A percentile compares a stretch with the other conserved stretches of the same genome.
phyloP scores from a whole-genome alignment of 495 filamentous ascomycete genomes.

The Annulohypoxylon stygium region DNA sequence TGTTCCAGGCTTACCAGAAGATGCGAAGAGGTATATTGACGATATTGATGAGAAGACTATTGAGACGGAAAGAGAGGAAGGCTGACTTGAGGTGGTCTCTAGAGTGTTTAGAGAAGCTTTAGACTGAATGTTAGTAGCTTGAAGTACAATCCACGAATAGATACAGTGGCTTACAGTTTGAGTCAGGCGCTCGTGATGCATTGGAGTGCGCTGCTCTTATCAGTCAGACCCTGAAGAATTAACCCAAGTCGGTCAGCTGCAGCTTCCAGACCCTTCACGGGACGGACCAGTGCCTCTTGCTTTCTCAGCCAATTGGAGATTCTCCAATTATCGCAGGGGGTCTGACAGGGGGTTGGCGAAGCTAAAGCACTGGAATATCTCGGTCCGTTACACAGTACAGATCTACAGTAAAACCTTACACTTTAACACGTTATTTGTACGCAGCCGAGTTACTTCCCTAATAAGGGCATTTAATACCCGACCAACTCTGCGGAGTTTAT shows the following conservation, averaged over 20 bases:
- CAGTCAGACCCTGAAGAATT: slow-evolving; percentile 45
- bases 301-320: slow-evolving; percentile 35
- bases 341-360: not conserved
- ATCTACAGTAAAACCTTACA: slow-evolving; percentile 1
- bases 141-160: not conserved
- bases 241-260: slow-evolving; percentile 45
- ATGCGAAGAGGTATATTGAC: slow-evolving; percentile 20
- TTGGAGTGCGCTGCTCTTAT: slow-evolving; percentile 12
- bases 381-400: slow-evolving; percentile 20
- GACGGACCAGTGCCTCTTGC: slow-evolving; percentile 16
- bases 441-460: not conserved
- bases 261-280: slow-evolving; percentile 32
- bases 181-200: slow-evolving; percentile 36
- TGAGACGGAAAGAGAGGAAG: slow-evolving; percentile 8
- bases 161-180: not conserved
- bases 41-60: not conserved
- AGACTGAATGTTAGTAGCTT: not conserved
- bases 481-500: not conserved
- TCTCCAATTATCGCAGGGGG: slow-evolving; percentile 29
- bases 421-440: not conserved
- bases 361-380: slow-evolving; percentile 16
- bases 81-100: not conserved
- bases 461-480: not conserved
- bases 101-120: not conserved
- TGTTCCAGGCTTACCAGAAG: slow-evolving; percentile 28